phyloP scores from a whole-genome alignment of 2,329 filamentous ascomycete species.

The Arthrobotrys conoides region DNA sequence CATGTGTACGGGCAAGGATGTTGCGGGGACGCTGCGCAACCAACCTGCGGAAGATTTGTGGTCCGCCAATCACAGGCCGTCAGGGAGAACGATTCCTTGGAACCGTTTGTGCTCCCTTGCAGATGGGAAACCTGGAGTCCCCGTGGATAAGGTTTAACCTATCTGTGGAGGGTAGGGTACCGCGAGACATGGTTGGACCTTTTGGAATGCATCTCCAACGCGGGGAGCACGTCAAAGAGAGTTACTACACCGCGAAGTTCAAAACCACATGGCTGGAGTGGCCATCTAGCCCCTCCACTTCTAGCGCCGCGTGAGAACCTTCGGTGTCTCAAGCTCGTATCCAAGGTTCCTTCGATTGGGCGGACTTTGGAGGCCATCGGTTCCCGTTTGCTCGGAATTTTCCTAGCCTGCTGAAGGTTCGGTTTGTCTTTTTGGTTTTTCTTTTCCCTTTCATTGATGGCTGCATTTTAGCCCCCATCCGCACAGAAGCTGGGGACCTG shows the following conservation, averaged over 20 bases:
- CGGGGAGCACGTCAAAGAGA: constrained; percentile 39
- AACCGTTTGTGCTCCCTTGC: constrained; percentile 56
- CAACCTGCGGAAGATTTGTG: constrained; percentile 55
- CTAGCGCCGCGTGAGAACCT: constrained; percentile 40
- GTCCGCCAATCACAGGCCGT: constrained; percentile 54
- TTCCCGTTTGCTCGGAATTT: constrained; percentile 59
- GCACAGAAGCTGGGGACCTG: constrained; percentile 34
- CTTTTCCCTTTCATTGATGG: constrained; percentile 31
- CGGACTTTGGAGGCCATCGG: constrained; percentile 54
- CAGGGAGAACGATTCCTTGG: constrained; percentile 52
- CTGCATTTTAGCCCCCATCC: constrained; percentile 50
- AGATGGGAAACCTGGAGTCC: constrained; percentile 54
- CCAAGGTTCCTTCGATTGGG: constrained; percentile 56
- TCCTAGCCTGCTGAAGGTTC: constrained; percentile 28
- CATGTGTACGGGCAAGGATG: constrained; percentile 43
- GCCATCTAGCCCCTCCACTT: constrained; percentile 31
- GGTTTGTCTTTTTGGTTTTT: constrained; percentile 25
- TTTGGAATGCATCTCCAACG: constrained; percentile 36
- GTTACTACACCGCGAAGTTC: not conserved
- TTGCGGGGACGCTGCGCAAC: constrained; percentile 44
- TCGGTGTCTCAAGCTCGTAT: constrained; percentile 57
- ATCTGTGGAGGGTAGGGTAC: constrained; percentile 37
- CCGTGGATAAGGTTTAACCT: constrained; percentile 55
- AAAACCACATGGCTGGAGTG: constrained; percentile 55
- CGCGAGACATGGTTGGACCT: constrained; percentile 44